Evolutionary conservation across 805 yeast species (phyloP), one percentile per base, ranked within the genome.

Genomic region (Kuraishia floccosa): DNA sequence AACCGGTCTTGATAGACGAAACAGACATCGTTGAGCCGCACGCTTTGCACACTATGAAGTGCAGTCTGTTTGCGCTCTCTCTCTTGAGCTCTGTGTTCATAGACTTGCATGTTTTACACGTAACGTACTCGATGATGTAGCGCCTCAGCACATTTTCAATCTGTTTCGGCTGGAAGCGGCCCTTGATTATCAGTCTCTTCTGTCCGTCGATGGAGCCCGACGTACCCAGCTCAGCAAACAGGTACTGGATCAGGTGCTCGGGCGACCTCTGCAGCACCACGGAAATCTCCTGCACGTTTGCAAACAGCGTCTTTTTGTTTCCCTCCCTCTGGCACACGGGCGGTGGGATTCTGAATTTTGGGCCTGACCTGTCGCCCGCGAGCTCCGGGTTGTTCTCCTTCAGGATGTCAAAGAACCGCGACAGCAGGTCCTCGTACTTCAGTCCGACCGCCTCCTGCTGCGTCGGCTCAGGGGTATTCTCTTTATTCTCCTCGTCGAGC

Each of bases 131-230:
- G 55, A 84, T 66, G 55, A 93, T 91, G 59, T 91, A 91, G 61
- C 96, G 75, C 69, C 97, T 80, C 61, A 91, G 70, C 40, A 91
- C 94, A 42, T 86, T 80, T 63, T 91, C 98, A 71, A 91, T 78
- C 60, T 87, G 96, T 63, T 89, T 91, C 46, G 94, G 95, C 65
- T 82, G 94, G 70, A 86, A 91, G 60, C 94, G 83, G 68, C 99
- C 99, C 68, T 85, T 91, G 58, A 91, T 89, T 40, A 91, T 86
- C 56, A 91, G 74, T 61, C 98, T 80, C 68, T 86, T 84, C 59
- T 84, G 89, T 57, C 97, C 98, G 62, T 91, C 99, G 38, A 91
- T 89, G 34, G 96, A 87, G 53, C 99, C 99, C 2, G 97, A 85
- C 14, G 99, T 91, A 77, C 99, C 99, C 72, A 91, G 70, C 65